Percentiles rank a stretch among this genome's conserved stretches.
Conservation (phyloP, 495 filamentous ascomycete genomes). For the Penicillium subrubescens region DNA sequence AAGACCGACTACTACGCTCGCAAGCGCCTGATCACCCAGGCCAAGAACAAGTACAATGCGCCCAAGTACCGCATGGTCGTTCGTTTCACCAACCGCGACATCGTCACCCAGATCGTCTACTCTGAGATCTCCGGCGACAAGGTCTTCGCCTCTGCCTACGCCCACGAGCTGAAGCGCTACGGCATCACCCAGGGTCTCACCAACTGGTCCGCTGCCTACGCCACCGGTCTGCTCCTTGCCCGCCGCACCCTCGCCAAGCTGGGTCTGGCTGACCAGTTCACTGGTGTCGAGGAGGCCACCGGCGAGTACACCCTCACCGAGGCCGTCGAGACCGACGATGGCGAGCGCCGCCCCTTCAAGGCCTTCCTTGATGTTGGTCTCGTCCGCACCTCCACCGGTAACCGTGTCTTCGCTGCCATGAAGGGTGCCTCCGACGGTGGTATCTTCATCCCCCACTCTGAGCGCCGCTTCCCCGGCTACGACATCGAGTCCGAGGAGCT, state of each 20-base stretch:
- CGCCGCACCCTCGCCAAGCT: conserved; percentile 97
- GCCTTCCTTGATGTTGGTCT: conserved; percentile 97
- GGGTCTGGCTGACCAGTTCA: conserved; percentile 85
- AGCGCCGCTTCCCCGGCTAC: conserved; percentile 98
- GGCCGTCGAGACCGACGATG: conserved; percentile 81
- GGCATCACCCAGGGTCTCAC: conserved; percentile 97
- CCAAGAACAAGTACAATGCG: conserved; percentile 99
- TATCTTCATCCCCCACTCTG: conserved; percentile 94
- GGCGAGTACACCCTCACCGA: conserved; percentile 94
- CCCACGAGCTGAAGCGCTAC: conserved; percentile 96
- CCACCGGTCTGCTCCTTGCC: conserved; percentile 93
- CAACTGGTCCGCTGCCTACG: conserved; percentile 99
- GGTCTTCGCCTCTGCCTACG: conserved; percentile 89
- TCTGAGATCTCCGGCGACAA: conserved; percentile 98
- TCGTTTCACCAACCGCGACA: conserved; percentile 99
- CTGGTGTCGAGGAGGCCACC: conserved; percentile 90
- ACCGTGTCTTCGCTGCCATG: conserved; percentile 98
- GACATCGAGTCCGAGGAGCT: conserved; percentile 97
- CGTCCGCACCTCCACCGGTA: conserved; percentile 93
- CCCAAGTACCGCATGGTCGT: conserved; percentile 99
- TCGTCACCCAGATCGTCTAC: conserved; percentile 95
- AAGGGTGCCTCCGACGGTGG: conserved; percentile 99
- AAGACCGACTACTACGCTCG: conserved; percentile 99
- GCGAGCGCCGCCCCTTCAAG: conserved; percentile 95
- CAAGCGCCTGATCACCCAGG: conserved; percentile 98